phyloP scores from a whole-genome alignment of 2,329 filamentous ascomycete species.

The Paramyrothecium sp. region DNA sequence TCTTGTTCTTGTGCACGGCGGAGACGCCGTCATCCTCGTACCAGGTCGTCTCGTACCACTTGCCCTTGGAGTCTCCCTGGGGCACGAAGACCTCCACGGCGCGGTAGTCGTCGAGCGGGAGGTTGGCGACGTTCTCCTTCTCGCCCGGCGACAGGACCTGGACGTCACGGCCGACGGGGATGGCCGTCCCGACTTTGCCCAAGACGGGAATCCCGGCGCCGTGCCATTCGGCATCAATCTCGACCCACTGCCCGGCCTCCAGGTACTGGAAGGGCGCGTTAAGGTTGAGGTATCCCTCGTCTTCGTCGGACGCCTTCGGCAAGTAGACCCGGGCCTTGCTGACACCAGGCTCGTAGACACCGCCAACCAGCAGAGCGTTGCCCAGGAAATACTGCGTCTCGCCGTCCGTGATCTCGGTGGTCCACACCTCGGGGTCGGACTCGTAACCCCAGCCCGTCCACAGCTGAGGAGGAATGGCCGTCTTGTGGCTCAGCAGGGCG shows the following conservation, averaged over 20 bases:
- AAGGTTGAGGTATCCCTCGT: constrained; percentile 61
- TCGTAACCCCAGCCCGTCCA: constrained; percentile 77
- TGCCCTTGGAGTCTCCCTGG: constrained; percentile 10
- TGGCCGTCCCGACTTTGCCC: constrained; percentile 34
- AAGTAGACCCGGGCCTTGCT: constrained; percentile 59
- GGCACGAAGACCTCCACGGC: constrained; percentile 43
- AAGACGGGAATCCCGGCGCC: constrained; percentile 37
- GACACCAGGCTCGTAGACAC: constrained; percentile 62
- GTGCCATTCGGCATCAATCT: constrained; percentile 40
- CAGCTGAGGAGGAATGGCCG: constrained; percentile 62
- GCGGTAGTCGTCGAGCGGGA: constrained; percentile 40
- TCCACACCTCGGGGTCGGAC: constrained; percentile 65
- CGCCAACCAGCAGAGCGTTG: constrained; percentile 62
- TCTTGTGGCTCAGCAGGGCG: constrained; percentile 58
- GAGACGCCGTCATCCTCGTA: constrained; percentile 38
- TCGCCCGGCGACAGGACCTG: constrained; percentile 33
- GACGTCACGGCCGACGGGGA: constrained; percentile 36
- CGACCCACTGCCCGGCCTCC: constrained; percentile 38
- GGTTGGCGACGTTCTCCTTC: constrained; percentile 32
- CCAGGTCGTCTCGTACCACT: constrained; percentile 28
- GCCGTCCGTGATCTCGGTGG: constrained; percentile 54
- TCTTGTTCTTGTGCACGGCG: constrained; percentile 22
- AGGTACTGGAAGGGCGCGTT: constrained; percentile 60
- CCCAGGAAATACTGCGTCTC: constrained; percentile 75
- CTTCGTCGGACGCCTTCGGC: constrained; percentile 50